These are phyloP conservation scores for Lentinula sp. DNA, from an alignment of 768 basidiomycete species.

Conservation along the genomic window DNA sequence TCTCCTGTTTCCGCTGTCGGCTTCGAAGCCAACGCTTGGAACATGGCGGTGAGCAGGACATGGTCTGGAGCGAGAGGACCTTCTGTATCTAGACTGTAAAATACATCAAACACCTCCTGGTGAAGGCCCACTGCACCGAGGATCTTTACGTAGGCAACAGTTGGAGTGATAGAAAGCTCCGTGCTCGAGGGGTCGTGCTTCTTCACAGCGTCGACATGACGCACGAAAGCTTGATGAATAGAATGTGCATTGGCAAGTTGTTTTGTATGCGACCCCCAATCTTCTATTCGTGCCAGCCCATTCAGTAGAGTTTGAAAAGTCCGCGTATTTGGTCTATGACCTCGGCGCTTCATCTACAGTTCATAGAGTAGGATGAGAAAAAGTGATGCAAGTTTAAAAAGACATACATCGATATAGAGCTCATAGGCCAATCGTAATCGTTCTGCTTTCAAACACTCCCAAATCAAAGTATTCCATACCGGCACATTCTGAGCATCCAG, in stretches of 20 bases:
- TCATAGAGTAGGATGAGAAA: slow-evolving; percentile 1
- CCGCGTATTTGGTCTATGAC: slow-evolving; percentile 58
- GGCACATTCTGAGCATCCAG: slow-evolving; percentile 67
- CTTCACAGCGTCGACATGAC: slow-evolving; percentile 43
- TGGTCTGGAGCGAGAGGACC: slow-evolving; percentile 58
- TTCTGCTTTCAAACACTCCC: slow-evolving; percentile 50
- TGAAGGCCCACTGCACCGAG: slow-evolving; percentile 54
- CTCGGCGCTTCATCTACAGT: slow-evolving; percentile 77
- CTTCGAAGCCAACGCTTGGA: slow-evolving; percentile 39
- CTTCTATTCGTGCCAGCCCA: slow-evolving; percentile 53
- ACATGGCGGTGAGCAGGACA: slow-evolving; percentile 60
- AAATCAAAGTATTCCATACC: slow-evolving; percentile 79
- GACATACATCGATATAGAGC: slow-evolving; percentile 62
- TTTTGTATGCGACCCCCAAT: slow-evolving; percentile 53
- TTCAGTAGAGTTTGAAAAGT: slow-evolving; percentile 69
- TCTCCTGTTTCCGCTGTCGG: slow-evolving; percentile 18
- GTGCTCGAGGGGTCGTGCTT: slow-evolving; percentile 37
- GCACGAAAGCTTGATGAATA: slow-evolving; percentile 52
- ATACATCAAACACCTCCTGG: slow-evolving; percentile 72
- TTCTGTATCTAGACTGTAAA: slow-evolving; percentile 56
- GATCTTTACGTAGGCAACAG: slow-evolving; percentile 60
- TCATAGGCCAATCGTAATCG: slow-evolving; percentile 55
- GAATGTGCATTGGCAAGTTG: slow-evolving; percentile 58
- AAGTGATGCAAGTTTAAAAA: not conserved
- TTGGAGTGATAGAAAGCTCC: slow-evolving; percentile 42